Evolutionary conservation across 345 rosid genomes (phyloP), one percentile per base, ranked within the genome.

Genomic region (Cardamine resedifolia): DNA sequence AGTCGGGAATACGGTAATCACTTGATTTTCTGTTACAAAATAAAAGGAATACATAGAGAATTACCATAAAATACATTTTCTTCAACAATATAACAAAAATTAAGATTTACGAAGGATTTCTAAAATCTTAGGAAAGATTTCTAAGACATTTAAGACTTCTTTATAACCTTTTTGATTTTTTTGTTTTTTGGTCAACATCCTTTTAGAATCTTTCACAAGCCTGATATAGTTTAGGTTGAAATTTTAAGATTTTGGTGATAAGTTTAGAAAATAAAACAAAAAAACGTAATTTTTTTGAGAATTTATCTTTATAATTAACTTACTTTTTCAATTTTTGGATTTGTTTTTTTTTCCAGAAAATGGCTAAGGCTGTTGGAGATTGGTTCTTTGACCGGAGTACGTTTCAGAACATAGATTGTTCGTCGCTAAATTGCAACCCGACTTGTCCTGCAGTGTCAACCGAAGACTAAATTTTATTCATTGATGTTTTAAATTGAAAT

Each of bases 301-400:
- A 11, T 19, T 7, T 15, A 6, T 52, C 5, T 43, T 20, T 30
- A 0, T 5, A 7, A 21, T 50, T 0, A 55, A 55, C 21, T 26
- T 26, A 2, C 1, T 3, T 34, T 11, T 34, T 33, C 15, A 33
- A 19, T 12, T 33, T 6, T 7, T 16, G n/a, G 15, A 57, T 41
- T 33, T 33, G 30, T 52, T 0, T 5, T 44, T 18, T 19, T 4
- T 8, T 64, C 72, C 90, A 95, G 99, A 78, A 88, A 65, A 87
- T 95, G 49, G 90, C 89, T 3, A 87, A 83, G 77, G 96, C 99
- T 14, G 87, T 89, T 19, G 97, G 92, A 81, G 97, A 90, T 77
- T 94, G 98, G 98, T 89, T 75, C 58, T 78, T 64, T 5, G 95
- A 80, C 41, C 53, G 93, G 33, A 80, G 49, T 18, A 67, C 82